Conservation (phyloP, 106 monocot genomes). For the Allium cepa region DNA sequence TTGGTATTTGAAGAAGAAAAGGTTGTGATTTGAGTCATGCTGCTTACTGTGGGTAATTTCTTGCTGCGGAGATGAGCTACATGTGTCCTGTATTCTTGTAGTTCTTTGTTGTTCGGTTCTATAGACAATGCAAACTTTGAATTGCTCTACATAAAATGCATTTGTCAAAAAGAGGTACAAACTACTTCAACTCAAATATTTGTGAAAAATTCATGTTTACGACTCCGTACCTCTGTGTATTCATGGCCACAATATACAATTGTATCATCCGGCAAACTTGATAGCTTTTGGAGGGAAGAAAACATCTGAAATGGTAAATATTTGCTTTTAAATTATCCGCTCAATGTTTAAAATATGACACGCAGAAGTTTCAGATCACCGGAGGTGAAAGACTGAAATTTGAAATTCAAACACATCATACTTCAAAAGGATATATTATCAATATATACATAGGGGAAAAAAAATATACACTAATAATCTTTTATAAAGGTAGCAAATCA, state of each 20-base stretch:
- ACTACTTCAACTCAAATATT: no score
- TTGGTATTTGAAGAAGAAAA: neutral
- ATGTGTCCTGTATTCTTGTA: slow-evolving; percentile 61
- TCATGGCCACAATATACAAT: slow-evolving; percentile 92
- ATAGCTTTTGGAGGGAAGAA: slow-evolving; percentile 59
- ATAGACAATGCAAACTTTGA: slow-evolving; percentile 88
- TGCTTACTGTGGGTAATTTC: slow-evolving; percentile 66
- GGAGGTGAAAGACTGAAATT: no score
- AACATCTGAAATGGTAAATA: slow-evolving; percentile 50
- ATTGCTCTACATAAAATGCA: slow-evolving; percentile 54
- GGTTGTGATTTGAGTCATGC: neutral
- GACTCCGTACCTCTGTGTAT: slow-evolving; percentile 62
- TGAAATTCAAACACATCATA: no score
- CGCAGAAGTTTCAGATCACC: no score
- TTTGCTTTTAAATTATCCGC: no score
- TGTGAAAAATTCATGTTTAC: neutral
- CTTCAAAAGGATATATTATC: no score
- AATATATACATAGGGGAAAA: no score
- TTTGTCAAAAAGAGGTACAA: no score
- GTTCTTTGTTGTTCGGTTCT: slow-evolving; percentile 68
- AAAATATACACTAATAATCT: no score
- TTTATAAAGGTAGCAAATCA: no score
- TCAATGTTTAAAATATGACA: no score
- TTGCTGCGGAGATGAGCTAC: slow-evolving; percentile 56
- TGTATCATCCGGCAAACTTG: slow-evolving; percentile 75